phyloP scores from a whole-genome alignment of 768 basidiomycete species.

The Kwoniella europaea region DNA sequence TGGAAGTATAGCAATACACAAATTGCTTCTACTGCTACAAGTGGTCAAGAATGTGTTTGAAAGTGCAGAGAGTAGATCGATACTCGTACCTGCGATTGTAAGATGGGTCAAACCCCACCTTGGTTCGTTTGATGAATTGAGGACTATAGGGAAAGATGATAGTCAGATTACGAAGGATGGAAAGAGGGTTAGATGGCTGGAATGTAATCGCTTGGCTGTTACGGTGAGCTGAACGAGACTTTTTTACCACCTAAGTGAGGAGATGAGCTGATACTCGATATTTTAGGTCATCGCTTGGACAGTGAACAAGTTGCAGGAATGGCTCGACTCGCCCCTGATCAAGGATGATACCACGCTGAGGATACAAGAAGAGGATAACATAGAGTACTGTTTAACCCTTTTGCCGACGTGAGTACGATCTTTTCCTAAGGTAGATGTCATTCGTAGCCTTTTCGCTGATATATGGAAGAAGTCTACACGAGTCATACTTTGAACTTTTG shows the following conservation, averaged over 20 bases:
- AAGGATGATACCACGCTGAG: slow-evolving; percentile 67
- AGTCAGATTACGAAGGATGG: slow-evolving; percentile 70
- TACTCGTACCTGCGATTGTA: slow-evolving; percentile 83
- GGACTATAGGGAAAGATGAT: slow-evolving; percentile 64
- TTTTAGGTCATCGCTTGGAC: slow-evolving; percentile 61
- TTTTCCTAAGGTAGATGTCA: neutral
- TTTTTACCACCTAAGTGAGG: no score
- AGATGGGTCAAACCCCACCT: slow-evolving; percentile 96
- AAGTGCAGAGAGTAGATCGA: slow-evolving; percentile 73
- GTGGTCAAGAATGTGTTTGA: slow-evolving; percentile 88
- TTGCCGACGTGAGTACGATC: slow-evolving; percentile 71
- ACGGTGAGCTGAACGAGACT: slow-evolving; percentile 66
- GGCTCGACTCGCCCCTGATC: slow-evolving; percentile 71
- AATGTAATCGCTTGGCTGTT: slow-evolving; percentile 84
- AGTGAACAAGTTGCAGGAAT: slow-evolving; percentile 85
- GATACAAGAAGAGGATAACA: slow-evolving; percentile 85
- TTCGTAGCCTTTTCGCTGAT: slow-evolving; percentile 7
- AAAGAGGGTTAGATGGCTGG: slow-evolving; percentile 84
- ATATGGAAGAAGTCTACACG: slow-evolving; percentile 68
- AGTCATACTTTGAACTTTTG: slow-evolving; percentile 84
- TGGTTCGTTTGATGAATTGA: slow-evolving; percentile 84
- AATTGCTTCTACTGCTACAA: slow-evolving; percentile 90
- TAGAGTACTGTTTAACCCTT: slow-evolving; percentile 80
- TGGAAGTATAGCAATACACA: slow-evolving; percentile 90
- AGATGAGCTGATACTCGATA: neutral